These are phyloP conservation scores for Coemansia sp. DNA, from an alignment of 192 early-diverging fungal species.

Conservation along the genomic window DNA sequence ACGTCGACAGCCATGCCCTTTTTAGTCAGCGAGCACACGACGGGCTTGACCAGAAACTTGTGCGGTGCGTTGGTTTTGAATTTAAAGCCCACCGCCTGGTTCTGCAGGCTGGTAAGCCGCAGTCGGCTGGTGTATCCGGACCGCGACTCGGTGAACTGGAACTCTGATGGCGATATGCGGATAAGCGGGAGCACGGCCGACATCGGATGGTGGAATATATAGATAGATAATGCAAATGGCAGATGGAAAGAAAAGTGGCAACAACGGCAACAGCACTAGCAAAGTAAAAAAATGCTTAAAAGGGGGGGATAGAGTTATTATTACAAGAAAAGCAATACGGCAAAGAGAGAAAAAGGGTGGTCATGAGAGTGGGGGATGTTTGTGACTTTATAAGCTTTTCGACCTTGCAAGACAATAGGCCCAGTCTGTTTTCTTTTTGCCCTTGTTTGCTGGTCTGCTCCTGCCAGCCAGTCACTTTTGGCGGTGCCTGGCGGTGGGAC, in stretches of 20 bases:
- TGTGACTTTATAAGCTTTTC: not conserved
- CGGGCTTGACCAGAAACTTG: slow-evolving; percentile 60
- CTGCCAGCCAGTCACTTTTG: not conserved
- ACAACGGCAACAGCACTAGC: not conserved
- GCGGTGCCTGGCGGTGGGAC: too few species aligned
- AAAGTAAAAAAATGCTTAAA: slow-evolving; percentile 3
- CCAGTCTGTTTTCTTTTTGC: too few species aligned
- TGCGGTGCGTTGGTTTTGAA: slow-evolving; percentile 64
- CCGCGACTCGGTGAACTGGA: slow-evolving; percentile 49
- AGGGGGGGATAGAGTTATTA: too few species aligned
- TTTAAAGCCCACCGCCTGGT: slow-evolving; percentile 57
- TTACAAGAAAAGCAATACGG: too few species aligned
- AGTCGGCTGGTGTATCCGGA: slow-evolving; percentile 52
- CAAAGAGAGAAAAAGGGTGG: slow-evolving; percentile 2
- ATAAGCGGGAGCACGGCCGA: slow-evolving; percentile 44
- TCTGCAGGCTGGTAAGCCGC: slow-evolving; percentile 49
- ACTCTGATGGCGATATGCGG: slow-evolving; percentile 56
- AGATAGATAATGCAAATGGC: slow-evolving; percentile 4
- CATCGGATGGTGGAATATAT: not conserved
- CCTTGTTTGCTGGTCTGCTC: not conserved
- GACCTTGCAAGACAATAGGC: too few species aligned
- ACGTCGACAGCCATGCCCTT: slow-evolving; percentile 53
- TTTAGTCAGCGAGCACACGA: slow-evolving; percentile 51
- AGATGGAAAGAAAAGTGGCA: too few species aligned
- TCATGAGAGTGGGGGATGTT: not conserved